A percentile compares a stretch with the other conserved stretches of the same genome.
Conservation (phyloP, 2,329 filamentous ascomycete genomes). For the Ilyonectria mors-panacis region DNA sequence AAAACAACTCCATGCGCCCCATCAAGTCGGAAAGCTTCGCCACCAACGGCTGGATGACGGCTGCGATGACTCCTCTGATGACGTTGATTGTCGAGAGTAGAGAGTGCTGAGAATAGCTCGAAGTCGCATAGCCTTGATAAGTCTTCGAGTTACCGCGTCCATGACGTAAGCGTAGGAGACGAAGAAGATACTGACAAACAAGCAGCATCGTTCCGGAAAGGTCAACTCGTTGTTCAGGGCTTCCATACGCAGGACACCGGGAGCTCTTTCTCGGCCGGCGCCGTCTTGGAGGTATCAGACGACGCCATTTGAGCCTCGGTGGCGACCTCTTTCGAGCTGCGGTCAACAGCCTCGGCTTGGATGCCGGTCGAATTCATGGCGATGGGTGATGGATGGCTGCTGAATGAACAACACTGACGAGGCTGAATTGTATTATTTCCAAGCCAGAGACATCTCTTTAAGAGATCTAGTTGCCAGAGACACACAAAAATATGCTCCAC, state of each 20-base stretch:
- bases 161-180: not conserved
- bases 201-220: not conserved
- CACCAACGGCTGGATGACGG: constrained; percentile 54
- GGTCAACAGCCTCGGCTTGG: not conserved
- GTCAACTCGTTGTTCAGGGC: constrained; percentile 2
- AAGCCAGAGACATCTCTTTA: not conserved
- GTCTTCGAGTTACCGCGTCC: not conserved
- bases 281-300: not conserved
- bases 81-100: constrained; percentile 62
- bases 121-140: constrained; percentile 10
- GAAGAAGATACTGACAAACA: constrained; percentile 6
- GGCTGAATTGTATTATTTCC: not conserved
- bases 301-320: not conserved
- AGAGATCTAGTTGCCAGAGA: not conserved
- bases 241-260: constrained; percentile 7
- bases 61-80: constrained; percentile 59
- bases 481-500: not conserved
- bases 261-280: not conserved
- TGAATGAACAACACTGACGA: not conserved
- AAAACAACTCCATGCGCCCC: constrained; percentile 72
- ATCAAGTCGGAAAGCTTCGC: constrained; percentile 75
- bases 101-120: constrained; percentile 55
- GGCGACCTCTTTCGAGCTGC: not conserved
- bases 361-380: not conserved
- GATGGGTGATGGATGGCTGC: not conserved